Evolutionary conservation across 495 filamentous ascomycete species (phyloP), one percentile per base, ranked within the genome.

Genomic region (Bathelium albidoporum): DNA sequence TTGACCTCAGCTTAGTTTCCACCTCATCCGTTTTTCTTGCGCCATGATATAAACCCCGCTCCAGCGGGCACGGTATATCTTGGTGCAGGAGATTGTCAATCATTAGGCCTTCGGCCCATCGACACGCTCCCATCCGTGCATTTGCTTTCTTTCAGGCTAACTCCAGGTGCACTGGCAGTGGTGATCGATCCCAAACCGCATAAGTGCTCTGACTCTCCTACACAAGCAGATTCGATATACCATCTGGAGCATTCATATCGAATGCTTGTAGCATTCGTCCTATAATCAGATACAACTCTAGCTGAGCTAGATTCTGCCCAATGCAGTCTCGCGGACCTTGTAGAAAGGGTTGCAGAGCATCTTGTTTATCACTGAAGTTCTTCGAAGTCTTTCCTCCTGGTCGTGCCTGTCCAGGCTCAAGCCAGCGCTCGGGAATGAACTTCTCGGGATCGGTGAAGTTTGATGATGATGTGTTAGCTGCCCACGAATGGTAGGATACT

Each of bases 371-470:
- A 7, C 41, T 16, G 34, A 39, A 39, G 14, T 39, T 14, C 5
- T 39, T 5, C 34, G 5, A 5, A 5, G 34, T 5, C 14, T 5
- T 5, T 39, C 14, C 5, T 39, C 34, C 34, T 5, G 34, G 34
- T 14, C 14, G 34, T 14, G 34, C 34, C 3, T n/a, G 14, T 4
- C 2, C 16, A 9, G 22, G n/a, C 5, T 32, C 59, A 2, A 61
- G 20, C 28, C 24, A 61, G 36, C 59, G 59, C 31, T 61, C 59
- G 11, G 59, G 59, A 12, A 61, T 24, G 20, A 61, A 61, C 18
- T 61, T 24, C 7, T 61, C 24, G 32, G 59, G 59, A 2, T 32
- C 65, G 0, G 66, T 70, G 66, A 83, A 87, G 65, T 81, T 78
- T 14, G 14, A 39, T 5, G 34, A 14, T 5, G 34, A 39, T 39